phyloP scores from a whole-genome alignment of 371 early-diverging fungal genomes.

The Conidiobolus incongruus region DNA sequence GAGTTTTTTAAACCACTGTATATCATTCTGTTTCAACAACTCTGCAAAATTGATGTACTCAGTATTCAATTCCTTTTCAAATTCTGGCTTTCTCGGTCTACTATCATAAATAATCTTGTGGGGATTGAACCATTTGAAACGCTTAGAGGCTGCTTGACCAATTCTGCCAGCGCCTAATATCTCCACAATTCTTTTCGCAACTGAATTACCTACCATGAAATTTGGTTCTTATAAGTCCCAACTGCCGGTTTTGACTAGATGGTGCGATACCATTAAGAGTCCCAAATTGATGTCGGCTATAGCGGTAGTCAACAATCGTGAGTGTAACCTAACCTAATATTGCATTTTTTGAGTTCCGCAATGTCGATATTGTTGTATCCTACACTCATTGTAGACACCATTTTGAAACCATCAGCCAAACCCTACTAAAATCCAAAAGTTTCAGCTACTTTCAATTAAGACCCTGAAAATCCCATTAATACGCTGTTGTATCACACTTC shows the following conservation, averaged over 20 bases:
- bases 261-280: conserved; percentile 46
- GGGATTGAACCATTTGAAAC: conserved; percentile 47
- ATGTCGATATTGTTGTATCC: conserved; percentile 65
- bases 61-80: too few relatives aligned
- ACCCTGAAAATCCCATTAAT: too few relatives aligned
- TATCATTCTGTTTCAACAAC: too few relatives aligned
- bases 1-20: too few relatives aligned
- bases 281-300: conserved; percentile 60
- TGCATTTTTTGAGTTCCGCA: conserved; percentile 8
- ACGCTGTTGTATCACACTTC: too few relatives aligned
- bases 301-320: conserved; percentile 71
- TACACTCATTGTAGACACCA: conserved; percentile 48
- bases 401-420: conserved; percentile 6
- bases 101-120: conserved; percentile 23
- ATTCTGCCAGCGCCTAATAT: conserved; percentile 72
- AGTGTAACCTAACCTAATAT: conserved; percentile 49
- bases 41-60: too few relatives aligned
- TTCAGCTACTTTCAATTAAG: conserved; percentile 9
- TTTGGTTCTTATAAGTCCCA: too few relatives aligned
- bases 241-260: too few relatives aligned
- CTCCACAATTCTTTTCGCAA: too few relatives aligned
- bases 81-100: too few relatives aligned
- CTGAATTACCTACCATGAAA: too few relatives aligned
- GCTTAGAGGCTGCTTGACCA: conserved; percentile 43
- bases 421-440: not conserved